Evolutionary conservation across 495 filamentous ascomycete species (phyloP), one percentile per base, ranked within the genome.

Genomic region (Aspergillus baeticus): DNA sequence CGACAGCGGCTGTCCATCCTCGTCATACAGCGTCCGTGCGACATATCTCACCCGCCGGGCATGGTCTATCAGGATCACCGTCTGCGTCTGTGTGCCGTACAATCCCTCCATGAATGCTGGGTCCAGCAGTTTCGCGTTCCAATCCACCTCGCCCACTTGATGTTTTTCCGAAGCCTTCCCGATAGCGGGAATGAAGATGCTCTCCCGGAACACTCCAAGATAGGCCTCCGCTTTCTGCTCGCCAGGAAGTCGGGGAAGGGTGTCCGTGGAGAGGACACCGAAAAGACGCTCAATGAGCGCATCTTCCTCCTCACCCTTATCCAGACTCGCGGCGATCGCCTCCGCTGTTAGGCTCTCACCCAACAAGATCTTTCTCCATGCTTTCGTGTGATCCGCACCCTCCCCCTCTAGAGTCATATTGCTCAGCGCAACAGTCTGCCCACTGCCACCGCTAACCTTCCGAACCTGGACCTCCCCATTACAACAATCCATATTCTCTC

Each of bases 51-150:
- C 81, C 51, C 82, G 80, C 6, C 89, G 89, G n/a, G 84, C 76
- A 71, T 79, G 81, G 55, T 86, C 83, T 13, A 93, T 81, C 17
- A 94, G 74, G 29, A 96, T 72, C 14, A 94, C 76, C 0, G 88
- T 91, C 76, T 96, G 90, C 57, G 88, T 82, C 66, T 91, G 87
- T 3, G 91, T 96, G 15, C 90, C 91, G 72, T 96, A 94, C 63
- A 80, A 75, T 39, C 60, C 64, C 23, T 61, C 38, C 20, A 50
- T 42, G 26, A 61, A 48, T 4, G 17, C 13, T 10, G 38, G 23
- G 18, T 50, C 47, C 15, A 50, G n/a, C 84, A 81, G n/a, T 71
- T 75, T 31, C 68, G 68, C 75, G 79, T 77, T 47, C 72, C 63
- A 54, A 76, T 68, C 14, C 69, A 63, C 48, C 74, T 75, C 51